These are phyloP conservation scores for Aureococcus anophagefferens DNA, from an alignment of 108 stramenopile species.

Conservation along the genomic window DNA sequence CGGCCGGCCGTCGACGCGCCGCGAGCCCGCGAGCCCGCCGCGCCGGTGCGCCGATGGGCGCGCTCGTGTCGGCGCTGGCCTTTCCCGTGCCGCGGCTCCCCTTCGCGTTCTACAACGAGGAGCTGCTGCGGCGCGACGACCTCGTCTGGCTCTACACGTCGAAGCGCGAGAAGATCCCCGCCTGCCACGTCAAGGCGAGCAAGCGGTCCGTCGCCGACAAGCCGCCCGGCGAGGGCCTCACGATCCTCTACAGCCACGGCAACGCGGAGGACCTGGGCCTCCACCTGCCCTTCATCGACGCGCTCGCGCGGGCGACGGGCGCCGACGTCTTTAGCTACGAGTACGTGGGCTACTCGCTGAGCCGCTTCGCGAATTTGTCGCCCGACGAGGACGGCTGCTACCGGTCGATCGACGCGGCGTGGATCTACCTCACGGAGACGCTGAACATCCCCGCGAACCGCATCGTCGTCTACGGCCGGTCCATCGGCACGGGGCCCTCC, in stretches of 20 bases:
- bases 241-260: not conserved
- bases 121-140: not conserved
- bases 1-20: too few relatives aligned
- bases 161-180: not conserved
- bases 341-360: not conserved
- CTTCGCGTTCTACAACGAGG: not conserved
- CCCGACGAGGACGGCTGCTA: not conserved
- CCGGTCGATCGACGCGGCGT: not conserved
- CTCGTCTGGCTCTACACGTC: not conserved
- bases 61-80: not conserved
- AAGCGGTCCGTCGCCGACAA: not conserved
- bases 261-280: not conserved
- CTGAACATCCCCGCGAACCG: not conserved
- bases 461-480: not conserved
- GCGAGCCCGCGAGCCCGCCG: too few relatives aligned
- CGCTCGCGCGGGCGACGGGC: not conserved
- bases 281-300: not conserved
- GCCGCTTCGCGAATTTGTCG: not conserved
- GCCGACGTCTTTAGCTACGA: not conserved
- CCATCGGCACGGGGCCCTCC: not conserved
- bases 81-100: not conserved
- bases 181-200: not conserved
- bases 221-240: not conserved
- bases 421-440: not conserved
- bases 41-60: not conserved